These are phyloP conservation scores for Limnanthes douglasii DNA, from an alignment of 345 rosid genomes.

Conservation along the genomic window DNA sequence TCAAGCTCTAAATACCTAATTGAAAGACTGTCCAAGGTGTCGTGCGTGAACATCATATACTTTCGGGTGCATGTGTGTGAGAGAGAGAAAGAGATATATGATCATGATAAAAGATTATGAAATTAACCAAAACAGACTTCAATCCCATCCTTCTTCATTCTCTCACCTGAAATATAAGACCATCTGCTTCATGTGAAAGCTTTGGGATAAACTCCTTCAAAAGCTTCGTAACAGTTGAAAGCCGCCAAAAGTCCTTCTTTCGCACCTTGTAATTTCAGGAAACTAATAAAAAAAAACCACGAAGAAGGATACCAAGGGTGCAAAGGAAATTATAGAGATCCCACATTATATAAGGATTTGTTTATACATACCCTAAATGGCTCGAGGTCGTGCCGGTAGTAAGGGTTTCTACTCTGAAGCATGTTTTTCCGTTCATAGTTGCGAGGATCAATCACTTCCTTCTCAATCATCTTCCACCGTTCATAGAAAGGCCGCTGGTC, in stretches of 20 bases:
- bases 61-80: too few relatives aligned
- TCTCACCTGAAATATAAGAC: conserved; percentile 89
- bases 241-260: conserved; percentile 96
- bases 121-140: too few relatives aligned
- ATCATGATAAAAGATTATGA: too few relatives aligned
- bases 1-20: too few relatives aligned
- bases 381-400: conserved; percentile 83
- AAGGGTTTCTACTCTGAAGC: conserved; percentile 53
- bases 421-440: conserved; percentile 73
- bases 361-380: conserved; percentile 73
- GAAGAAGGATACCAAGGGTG: too few relatives aligned
- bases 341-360: too few relatives aligned
- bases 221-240: conserved; percentile 76
- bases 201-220: conserved; percentile 83
- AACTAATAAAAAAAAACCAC: conserved; percentile 8
- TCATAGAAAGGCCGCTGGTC: conserved; percentile 90
- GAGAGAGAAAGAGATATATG: too few relatives aligned
- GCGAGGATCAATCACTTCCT: conserved; percentile 94
- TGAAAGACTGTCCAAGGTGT: too few relatives aligned
- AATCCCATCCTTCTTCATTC: conserved; percentile 5
- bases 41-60: too few relatives aligned
- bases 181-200: conserved; percentile 98
- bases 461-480: conserved; percentile 95
- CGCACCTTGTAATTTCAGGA: conserved; percentile 75
- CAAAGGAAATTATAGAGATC: not conserved